Evolutionary conservation across 2,329 filamentous ascomycete species (phyloP), one percentile per base, ranked within the genome.

Genomic region (Hymenoscyphus infarciens): DNA sequence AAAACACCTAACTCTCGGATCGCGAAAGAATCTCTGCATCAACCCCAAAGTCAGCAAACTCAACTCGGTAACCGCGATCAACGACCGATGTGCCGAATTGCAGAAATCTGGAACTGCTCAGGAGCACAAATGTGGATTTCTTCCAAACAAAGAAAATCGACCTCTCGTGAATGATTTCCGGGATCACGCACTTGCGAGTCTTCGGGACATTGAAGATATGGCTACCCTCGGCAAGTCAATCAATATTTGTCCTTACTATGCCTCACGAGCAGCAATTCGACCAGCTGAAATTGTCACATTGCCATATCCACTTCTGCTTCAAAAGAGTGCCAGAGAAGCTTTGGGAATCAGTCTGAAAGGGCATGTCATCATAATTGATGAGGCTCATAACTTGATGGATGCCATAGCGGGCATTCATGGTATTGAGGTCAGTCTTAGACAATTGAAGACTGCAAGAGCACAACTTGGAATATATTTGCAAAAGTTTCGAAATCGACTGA

Each of bases 351-450:
- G 89, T 27, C 77, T 99, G 8, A 92, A 96, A 70, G 87, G 87
- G 5, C 95, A 96, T 71, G 82, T 99, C 0, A 87, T 99, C n/a
- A 90, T 99, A 29, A 91, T 99, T 56, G 95, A 99, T 69, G 95
- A 99, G 78, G 95, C 95, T 0, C 95, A 99, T 74, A 99, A 99
- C 72, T 84, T 99, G 59, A 97, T 97, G 89, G 93, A 97, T 74
- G 92, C 94, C 0, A 91, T 99, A 55, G 85, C 91, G 16, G 89
- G 87, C 55, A 95, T 97, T 38, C 87, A 97, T 74, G 93, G 93
- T 0, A 86, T 91, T 0, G 86, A 90, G 39, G 82, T 98, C 22
- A 85, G 85, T 2, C 78, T 96, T 3, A 79, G 79, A 29, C 92
- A 97, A 66, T 79, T 98, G 19, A 85, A 85, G 57, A 82, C 83